phyloP scores from a whole-genome alignment of 352 stramenopile genomes.

The Phytophthora fragariaefolia region DNA sequence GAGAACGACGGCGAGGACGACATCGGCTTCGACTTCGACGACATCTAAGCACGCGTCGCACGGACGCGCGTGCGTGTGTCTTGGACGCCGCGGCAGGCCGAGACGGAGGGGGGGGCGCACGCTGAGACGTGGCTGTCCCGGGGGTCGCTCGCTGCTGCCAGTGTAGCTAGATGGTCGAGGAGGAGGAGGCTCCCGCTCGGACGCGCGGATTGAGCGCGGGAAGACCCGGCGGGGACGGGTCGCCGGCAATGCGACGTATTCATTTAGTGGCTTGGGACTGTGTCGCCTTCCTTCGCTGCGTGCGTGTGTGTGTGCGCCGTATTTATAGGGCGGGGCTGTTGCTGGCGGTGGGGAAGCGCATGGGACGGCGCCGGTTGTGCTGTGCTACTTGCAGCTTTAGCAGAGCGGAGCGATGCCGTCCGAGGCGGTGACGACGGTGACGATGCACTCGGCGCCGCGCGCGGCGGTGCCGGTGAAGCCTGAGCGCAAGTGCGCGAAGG shows the following conservation, averaged over 20 bases:
- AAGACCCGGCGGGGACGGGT: slow-evolving; percentile 13
- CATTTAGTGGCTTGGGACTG: slow-evolving; percentile 35
- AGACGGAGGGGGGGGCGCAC: too few relatives aligned
- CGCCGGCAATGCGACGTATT: slow-evolving; percentile 42
- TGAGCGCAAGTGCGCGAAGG: slow-evolving; percentile 10
- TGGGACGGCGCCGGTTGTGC: too few relatives aligned
- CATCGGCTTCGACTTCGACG: slow-evolving; percentile 91
- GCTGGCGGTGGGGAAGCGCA: neutral
- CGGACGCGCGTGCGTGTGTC: too few relatives aligned
- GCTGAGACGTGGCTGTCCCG: too few relatives aligned
- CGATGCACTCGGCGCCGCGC: slow-evolving; percentile 1
- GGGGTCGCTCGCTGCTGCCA: slow-evolving; percentile 28
- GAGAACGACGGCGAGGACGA: slow-evolving; percentile 85
- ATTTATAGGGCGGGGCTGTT: slow-evolving; percentile 22
- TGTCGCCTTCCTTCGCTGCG: neutral
- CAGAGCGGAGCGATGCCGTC: slow-evolving; percentile 13
- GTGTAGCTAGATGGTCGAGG: slow-evolving; percentile 26
- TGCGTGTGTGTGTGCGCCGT: neutral
- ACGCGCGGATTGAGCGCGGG: slow-evolving; percentile 22
- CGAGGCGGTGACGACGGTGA: slow-evolving; percentile 22
- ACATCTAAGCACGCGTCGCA: slow-evolving; percentile 86
- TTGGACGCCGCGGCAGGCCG: neutral
- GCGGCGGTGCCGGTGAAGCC: slow-evolving; percentile 19
- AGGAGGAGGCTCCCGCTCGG: slow-evolving; percentile 16
- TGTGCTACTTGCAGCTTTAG: neutral